Evolutionary conservation across 345 rosid species (phyloP).

Genomic region (Eucalyptus virginea): DNA sequence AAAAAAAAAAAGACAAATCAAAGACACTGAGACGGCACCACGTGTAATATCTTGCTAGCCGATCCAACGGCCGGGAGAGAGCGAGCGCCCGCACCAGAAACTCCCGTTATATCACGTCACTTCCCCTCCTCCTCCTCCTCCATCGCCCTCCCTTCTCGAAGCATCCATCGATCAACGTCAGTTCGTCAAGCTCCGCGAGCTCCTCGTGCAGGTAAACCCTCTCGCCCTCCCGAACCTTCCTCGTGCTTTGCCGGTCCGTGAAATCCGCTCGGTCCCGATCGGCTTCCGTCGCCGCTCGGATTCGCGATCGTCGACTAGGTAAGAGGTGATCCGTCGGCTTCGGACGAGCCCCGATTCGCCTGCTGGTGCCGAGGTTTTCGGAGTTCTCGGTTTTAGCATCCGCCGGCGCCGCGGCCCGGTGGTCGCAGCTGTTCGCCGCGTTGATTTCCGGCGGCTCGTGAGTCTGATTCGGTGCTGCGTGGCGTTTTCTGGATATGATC

Average conservation of each 20-base stretch:
- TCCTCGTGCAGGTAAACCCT: background rate
- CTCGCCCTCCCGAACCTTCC: background rate
- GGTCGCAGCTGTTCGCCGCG: background rate
- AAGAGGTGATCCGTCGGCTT: background rate
- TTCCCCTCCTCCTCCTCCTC: rapidly evolving
- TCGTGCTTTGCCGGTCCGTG: no score
- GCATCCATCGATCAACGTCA: background rate
- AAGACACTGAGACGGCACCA: background rate
- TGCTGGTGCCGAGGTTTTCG: background rate
- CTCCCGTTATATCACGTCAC: background rate
- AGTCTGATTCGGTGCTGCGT: background rate
- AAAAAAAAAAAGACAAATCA: background rate
- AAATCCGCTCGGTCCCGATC: background rate
- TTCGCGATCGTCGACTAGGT: background rate
- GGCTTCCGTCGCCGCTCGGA: background rate
- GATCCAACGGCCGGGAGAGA: background rate
- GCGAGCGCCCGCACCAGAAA: background rate
- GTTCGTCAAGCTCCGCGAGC: background rate
- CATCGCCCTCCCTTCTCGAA: background rate
- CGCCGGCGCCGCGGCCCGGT: background rate
- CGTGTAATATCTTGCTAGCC: background rate
- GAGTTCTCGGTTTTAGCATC: background rate
- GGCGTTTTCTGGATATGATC: background rate
- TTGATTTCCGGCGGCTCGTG: background rate
- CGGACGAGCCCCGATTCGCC: background rate